Evolutionary conservation across 2,329 filamentous ascomycete genomes (phyloP).

Genomic region (Verticillium klebahnii): DNA sequence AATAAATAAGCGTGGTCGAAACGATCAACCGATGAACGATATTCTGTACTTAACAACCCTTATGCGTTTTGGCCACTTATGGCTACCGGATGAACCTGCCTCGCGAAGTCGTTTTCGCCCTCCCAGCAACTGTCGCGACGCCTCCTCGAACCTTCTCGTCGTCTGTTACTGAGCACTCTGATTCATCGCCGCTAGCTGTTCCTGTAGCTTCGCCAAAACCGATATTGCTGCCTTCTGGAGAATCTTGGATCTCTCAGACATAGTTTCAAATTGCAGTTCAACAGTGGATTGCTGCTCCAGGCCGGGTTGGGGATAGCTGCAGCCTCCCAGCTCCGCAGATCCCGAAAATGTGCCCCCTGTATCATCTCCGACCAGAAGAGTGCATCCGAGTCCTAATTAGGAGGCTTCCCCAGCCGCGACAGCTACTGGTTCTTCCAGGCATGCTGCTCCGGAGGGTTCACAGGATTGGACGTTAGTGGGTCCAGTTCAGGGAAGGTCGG

Average conservation of each 20-base stretch:
- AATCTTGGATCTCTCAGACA: too few relatives aligned
- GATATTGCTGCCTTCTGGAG: not conserved
- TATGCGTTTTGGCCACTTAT: not conserved
- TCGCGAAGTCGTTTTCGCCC: not conserved
- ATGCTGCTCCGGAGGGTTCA: not conserved
- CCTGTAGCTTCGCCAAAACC: not conserved
- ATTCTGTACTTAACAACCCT: not conserved
- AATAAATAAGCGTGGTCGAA: too few relatives aligned
- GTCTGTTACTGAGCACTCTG: not conserved
- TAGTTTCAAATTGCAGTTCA: not conserved
- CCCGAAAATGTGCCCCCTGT: slow-evolving; percentile 1
- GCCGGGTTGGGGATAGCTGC: not conserved
- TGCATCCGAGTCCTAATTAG: slow-evolving; percentile 3
- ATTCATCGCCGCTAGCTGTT: not conserved
- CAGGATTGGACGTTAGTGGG: not conserved
- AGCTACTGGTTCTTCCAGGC: not conserved
- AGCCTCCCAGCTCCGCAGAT: slow-evolving; percentile 10
- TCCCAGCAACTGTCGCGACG: not conserved
- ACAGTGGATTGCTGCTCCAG: not conserved
- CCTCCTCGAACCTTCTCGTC: not conserved
- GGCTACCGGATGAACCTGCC: not conserved
- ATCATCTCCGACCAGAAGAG: slow-evolving; percentile 4
- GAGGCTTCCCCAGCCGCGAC: not conserved
- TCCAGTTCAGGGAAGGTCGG: not conserved
- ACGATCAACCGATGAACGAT: not conserved